Conservation (phyloP, 2,329 filamentous ascomycete species). For the Fusarium kyushuense region DNA sequence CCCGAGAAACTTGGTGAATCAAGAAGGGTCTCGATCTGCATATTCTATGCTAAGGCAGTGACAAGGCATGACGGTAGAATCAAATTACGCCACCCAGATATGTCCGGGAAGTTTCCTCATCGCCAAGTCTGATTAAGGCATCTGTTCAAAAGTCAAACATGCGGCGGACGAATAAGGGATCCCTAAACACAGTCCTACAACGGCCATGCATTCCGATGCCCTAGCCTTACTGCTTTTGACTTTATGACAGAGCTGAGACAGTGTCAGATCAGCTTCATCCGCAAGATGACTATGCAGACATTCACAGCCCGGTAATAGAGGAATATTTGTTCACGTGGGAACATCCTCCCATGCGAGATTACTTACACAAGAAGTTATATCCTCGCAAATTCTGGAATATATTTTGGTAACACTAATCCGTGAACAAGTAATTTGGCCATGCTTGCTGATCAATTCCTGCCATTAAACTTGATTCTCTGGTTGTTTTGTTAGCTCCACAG, state of each 20-base stretch:
- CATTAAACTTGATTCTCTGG: neutral
- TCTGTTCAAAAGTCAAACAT: neutral
- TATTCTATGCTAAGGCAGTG: neutral
- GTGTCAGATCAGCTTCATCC: neutral
- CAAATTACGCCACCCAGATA: neutral
- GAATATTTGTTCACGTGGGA: too few relatives aligned
- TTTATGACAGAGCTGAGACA: neutral
- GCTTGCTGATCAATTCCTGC: neutral
- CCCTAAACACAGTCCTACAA: neutral
- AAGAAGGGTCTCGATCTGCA: slow-evolving; percentile 4
- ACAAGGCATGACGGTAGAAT: neutral
- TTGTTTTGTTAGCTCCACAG: neutral
- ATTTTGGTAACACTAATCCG: too few relatives aligned
- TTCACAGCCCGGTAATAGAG: too few relatives aligned
- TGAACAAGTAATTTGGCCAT: neutral
- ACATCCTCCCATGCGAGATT: neutral
- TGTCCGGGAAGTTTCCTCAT: rapidly evolving
- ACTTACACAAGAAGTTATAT: neutral
- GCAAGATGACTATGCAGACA: neutral
- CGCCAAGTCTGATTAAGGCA: neutral
- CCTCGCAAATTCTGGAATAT: too few relatives aligned
- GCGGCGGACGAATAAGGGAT: neutral
- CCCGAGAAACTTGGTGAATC: neutral
- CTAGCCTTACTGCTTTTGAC: neutral
- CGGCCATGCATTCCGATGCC: neutral